Conservation (phyloP, 2,329 filamentous ascomycete genomes). For the Dendrostoma leiphaemia region DNA sequence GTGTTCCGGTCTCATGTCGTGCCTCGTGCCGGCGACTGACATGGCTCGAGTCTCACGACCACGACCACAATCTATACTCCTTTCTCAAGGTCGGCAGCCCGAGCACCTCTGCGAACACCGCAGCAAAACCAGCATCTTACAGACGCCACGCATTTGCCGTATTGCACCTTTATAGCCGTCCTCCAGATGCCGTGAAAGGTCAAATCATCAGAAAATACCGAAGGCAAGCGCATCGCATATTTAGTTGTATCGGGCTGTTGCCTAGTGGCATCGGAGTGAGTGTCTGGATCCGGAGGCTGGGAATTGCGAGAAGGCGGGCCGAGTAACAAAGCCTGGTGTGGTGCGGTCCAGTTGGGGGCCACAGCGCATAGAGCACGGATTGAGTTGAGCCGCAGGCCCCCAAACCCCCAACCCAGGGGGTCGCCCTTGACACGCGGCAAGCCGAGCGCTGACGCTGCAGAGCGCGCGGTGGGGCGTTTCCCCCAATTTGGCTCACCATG, state of each 20-base stretch:
- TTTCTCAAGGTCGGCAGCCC: background rate
- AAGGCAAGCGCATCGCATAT: too few species aligned
- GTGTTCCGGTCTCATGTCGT: background rate
- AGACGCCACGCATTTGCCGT: background rate
- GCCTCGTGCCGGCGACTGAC: background rate
- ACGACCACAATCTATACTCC: too few species aligned
- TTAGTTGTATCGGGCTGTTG: too few species aligned
- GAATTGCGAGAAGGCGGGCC: too few species aligned
- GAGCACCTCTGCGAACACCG: background rate
- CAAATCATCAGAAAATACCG: too few species aligned
- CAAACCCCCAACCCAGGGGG: background rate
- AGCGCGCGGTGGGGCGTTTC: too few species aligned
- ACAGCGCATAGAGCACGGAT: too few species aligned
- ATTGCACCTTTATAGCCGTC: background rate
- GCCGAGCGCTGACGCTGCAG: too few species aligned
- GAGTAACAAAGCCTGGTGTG: too few species aligned
- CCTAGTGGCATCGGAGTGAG: too few species aligned
- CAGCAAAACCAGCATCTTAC: background rate
- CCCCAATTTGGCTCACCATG: background rate
- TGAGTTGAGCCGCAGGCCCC: background rate
- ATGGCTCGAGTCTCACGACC: background rate
- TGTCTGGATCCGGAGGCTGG: too few species aligned
- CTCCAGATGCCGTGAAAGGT: background rate
- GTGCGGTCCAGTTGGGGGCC: too few species aligned
- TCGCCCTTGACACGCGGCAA: background rate